Evolutionary conservation across 176 grass and related monocot species (phyloP).

Genomic region (Melocanna baccifera): DNA sequence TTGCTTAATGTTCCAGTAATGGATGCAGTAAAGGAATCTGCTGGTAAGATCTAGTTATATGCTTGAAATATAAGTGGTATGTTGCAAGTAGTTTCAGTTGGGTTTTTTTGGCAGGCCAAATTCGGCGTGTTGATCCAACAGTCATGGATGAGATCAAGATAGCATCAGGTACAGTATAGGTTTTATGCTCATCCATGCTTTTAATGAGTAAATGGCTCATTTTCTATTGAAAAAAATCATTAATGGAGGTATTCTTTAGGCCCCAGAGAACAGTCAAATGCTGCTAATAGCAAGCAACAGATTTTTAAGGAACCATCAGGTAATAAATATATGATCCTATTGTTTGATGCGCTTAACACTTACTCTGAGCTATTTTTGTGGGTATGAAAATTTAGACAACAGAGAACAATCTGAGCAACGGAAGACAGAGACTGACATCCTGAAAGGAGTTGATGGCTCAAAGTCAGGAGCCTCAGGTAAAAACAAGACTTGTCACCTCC

Average conservation of each 20-base stretch:
- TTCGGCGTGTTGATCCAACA: slow-evolving; percentile 1
- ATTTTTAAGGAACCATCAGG: slow-evolving; percentile 39
- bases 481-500: background rate
- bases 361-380: slow-evolving; percentile 9
- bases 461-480: slow-evolving; percentile 34
- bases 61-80: background rate
- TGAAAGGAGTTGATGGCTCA: slow-evolving; percentile 35
- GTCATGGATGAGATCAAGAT: slow-evolving; percentile 16
- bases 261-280: slow-evolving; percentile 4
- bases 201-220: background rate
- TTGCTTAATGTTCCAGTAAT: slow-evolving; percentile 8
- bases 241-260: background rate
- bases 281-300: slow-evolving; percentile 23
- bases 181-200: background rate
- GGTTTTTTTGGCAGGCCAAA: slow-evolving; percentile 20
- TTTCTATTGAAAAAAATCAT: background rate
- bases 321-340: slow-evolving; percentile 11
- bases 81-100: slow-evolving; percentile 6
- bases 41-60: slow-evolving; percentile 22
- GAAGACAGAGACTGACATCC: slow-evolving; percentile 11
- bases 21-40: slow-evolving; percentile 5
- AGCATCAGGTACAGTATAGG: slow-evolving; percentile 23
- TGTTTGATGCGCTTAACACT: background rate
- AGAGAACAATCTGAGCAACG: slow-evolving; percentile 17
- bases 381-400: slow-evolving; percentile 28